Evolutionary conservation across 176 grass and related monocot genomes (phyloP), one percentile per base, ranked within the genome.

Genomic region (Hyparrhenia diplandra): DNA sequence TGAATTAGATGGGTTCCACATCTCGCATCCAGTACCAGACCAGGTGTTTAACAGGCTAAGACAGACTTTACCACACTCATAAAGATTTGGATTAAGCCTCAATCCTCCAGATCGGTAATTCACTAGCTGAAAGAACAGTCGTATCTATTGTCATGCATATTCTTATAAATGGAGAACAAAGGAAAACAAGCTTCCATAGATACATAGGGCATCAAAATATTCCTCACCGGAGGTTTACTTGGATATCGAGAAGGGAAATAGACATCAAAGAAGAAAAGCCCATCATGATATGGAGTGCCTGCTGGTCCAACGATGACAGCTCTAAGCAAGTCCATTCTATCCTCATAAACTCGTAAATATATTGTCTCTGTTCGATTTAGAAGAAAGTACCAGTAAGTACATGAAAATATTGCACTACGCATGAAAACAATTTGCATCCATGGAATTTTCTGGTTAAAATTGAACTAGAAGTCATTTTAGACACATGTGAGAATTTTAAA

Each of bases 11-110:
- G 87, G 81, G 59, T 82, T 89, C 94, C 94, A 93, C 81, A 39
- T 91, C 82, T 97, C 94, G 51, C 83, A 92, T 67, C 71, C 92
- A 9, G n/a, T 76, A 46, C 92, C 92, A 7, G 35, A 25, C 92
- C 92, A 97, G 20, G 92, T 94, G 64, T 94, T 90, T 41, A 97
- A 87, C 40, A 97, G 90, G 83, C 95, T 94, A 69, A 97, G 92
- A 63, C 94, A 97, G 43, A 97, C 92, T 68, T 87, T 92, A 23
- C 85, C 94, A 76, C 78, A 86, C 3, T 61, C 66, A 77, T 94
- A 94, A 21, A 97, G 88, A 84, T 97, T 97, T 66, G 92, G 94
- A 58, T 97, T 97, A 69, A 97, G 64, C 46, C 91, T 64, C 76
- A 97, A 79, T 73, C 94, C 91, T 34, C 94, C 91, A 76, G 91